phyloP scores from a whole-genome alignment of 2,329 filamentous ascomycete species.

The Huntiella moniliformis region DNA sequence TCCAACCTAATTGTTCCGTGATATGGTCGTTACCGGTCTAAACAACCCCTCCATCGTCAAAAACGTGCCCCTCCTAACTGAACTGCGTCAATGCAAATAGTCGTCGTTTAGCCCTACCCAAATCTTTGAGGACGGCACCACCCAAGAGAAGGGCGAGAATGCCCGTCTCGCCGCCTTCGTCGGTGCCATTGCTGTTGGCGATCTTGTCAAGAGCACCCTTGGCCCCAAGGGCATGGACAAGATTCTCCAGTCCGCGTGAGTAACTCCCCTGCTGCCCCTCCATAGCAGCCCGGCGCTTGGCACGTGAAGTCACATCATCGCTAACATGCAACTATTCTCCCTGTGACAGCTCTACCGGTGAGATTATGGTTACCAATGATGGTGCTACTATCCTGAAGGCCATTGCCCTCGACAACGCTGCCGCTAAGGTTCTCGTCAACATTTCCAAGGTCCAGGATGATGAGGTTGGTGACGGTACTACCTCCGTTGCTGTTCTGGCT shows the following conservation, averaged over 20 bases:
- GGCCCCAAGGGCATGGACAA: constrained; percentile 99
- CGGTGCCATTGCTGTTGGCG: constrained; percentile 91
- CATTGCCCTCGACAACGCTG: constrained; percentile 94
- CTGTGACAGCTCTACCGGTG: constrained; percentile 58
- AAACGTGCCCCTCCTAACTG: constrained; percentile 10
- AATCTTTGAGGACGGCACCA: constrained; percentile 94
- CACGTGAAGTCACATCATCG: background rate
- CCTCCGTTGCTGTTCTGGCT: constrained; percentile 88
- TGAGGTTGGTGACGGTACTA: constrained; percentile 94
- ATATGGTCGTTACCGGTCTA: no score
- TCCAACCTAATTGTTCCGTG: background rate
- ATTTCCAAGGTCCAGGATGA: constrained; percentile 99
- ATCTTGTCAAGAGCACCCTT: constrained; percentile 90
- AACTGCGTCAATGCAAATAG: constrained; percentile 5
- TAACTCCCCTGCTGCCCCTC: constrained; percentile 15
- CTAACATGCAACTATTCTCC: constrained; percentile 10
- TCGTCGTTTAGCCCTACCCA: constrained; percentile 70
- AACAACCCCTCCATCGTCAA: background rate
- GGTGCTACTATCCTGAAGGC: constrained; percentile 96
- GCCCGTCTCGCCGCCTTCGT: constrained; percentile 96
- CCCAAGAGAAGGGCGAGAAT: constrained; percentile 97
- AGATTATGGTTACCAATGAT: constrained; percentile 98
- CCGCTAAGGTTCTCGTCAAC: constrained; percentile 94
- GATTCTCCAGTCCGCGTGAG: constrained; percentile 85
- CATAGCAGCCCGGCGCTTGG: background rate